Evolutionary conservation across 2,329 filamentous ascomycete species (phyloP).

Genomic region (Fusarium sp.): DNA sequence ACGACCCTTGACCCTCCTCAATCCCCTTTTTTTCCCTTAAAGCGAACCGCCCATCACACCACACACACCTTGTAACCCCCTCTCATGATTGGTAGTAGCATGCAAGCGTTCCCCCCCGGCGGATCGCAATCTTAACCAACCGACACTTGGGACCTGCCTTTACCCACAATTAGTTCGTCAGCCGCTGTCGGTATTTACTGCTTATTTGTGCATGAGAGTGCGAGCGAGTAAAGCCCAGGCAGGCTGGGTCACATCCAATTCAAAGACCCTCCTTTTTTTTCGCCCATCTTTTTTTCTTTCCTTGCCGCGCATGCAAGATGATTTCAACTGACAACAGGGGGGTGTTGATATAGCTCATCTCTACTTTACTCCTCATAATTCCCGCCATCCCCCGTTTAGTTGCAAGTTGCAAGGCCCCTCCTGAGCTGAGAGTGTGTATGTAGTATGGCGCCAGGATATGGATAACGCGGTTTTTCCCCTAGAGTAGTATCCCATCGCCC

Average conservation of each 20-base stretch:
- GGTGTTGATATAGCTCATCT: neutral
- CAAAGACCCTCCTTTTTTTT: neutral
- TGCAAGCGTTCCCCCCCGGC: neutral
- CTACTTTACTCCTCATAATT: neutral
- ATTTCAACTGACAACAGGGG: neutral
- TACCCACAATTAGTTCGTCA: neutral
- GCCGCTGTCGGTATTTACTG: neutral
- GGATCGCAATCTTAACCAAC: slow-evolving; percentile 8
- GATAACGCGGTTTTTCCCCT: neutral
- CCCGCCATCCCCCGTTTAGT: neutral
- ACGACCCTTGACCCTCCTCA: neutral
- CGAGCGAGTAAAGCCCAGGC: neutral
- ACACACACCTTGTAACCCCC: neutral
- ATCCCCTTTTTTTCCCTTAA: neutral
- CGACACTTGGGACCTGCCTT: neutral
- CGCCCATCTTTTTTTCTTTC: neutral
- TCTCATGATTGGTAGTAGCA: neutral
- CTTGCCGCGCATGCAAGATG: neutral
- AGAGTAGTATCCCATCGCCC: neutral
- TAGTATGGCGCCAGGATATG: neutral
- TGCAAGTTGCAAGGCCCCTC: neutral
- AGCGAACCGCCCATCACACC: neutral
- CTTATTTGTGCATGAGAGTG: neutral
- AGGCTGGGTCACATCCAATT: neutral
- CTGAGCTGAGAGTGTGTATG: neutral